A percentile compares a stretch with the other conserved stretches of the same genome.
Evolutionary conservation across 2,329 filamentous ascomycete species (phyloP).

Genomic region (Verticillium isaacii): DNA sequence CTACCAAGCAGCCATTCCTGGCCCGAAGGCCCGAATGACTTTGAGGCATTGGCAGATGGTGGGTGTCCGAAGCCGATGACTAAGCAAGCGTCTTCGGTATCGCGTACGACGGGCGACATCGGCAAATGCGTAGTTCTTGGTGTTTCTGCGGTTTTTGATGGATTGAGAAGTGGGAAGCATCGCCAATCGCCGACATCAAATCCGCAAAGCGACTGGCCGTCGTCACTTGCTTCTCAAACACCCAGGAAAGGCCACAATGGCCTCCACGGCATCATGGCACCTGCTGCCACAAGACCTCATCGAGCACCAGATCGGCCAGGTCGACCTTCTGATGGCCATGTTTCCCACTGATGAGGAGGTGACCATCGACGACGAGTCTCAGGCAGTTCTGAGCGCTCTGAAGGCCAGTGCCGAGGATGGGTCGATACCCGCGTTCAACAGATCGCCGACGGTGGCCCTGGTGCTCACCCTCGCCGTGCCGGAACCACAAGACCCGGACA

Average conservation of each 20-base stretch:
- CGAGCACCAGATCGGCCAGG: conserved; percentile 40
- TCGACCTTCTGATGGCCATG: conserved; percentile 50
- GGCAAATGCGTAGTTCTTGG: background rate
- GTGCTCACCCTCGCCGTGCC: conserved; percentile 19
- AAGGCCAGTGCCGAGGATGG: background rate
- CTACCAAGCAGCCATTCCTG: no score
- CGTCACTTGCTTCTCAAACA: background rate
- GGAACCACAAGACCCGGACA: conserved; percentile 4
- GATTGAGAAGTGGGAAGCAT: background rate
- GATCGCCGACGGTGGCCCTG: conserved; percentile 12
- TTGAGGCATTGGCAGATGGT: no score
- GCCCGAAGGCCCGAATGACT: no score
- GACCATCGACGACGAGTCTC: conserved; percentile 3
- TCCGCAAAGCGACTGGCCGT: no score
- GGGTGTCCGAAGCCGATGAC: background rate
- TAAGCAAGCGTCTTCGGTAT: background rate
- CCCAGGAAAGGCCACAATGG: background rate
- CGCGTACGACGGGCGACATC: background rate
- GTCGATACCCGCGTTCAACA: background rate
- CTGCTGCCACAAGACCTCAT: conserved; percentile 36
- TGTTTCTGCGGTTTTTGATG: background rate
- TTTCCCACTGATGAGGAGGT: conserved; percentile 33
- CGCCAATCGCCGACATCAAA: background rate
- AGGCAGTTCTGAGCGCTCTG: background rate
- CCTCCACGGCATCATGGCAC: conserved; percentile 4